Percentiles rank a stretch among this genome's conserved stretches.
These are phyloP conservation scores for Agrocybe pediades DNA, from an alignment of 768 basidiomycete species.

Conservation along the genomic window DNA sequence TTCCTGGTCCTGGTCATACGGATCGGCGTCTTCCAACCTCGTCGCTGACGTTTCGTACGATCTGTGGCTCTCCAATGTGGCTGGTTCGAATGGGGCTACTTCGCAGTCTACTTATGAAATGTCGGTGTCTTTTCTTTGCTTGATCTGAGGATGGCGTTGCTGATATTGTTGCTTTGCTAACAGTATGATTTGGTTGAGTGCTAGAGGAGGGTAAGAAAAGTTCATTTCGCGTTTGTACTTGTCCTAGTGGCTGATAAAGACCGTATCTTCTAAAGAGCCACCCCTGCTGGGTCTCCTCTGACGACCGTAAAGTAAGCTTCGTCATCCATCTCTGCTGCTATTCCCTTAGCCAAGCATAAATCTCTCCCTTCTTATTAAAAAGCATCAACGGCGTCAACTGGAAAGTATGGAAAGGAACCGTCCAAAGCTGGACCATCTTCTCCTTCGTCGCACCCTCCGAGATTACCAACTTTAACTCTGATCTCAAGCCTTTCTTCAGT, in stretches of 20 bases:
- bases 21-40: conserved; percentile 28
- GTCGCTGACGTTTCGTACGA: conserved; percentile 38
- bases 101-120: conserved; percentile 32
- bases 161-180: neutral
- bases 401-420: conserved; percentile 33
- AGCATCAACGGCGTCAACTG: conserved; percentile 28
- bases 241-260: neutral
- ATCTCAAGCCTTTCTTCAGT: conserved; percentile 36
- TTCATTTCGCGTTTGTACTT: too few relatives aligned
- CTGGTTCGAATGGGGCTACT: conserved; percentile 27
- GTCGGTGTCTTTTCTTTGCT: conserved; percentile 17
- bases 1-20: conserved; percentile 33
- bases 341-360: neutral
- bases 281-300: conserved; percentile 33
- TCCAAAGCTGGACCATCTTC: conserved; percentile 33
- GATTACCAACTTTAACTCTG: conserved; percentile 34
- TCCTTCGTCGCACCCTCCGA: conserved; percentile 36
- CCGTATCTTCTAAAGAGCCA: conserved; percentile 19
- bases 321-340: neutral
- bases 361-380: neutral
- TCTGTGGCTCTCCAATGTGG: conserved; percentile 31
- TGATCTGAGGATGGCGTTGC: neutral
- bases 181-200: conserved; percentile 38
- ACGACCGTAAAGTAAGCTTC: conserved; percentile 27
- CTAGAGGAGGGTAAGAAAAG: conserved; percentile 29